Evolutionary conservation across 805 yeast species (phyloP).

Genomic region (Saccharomycopsis sp.): DNA sequence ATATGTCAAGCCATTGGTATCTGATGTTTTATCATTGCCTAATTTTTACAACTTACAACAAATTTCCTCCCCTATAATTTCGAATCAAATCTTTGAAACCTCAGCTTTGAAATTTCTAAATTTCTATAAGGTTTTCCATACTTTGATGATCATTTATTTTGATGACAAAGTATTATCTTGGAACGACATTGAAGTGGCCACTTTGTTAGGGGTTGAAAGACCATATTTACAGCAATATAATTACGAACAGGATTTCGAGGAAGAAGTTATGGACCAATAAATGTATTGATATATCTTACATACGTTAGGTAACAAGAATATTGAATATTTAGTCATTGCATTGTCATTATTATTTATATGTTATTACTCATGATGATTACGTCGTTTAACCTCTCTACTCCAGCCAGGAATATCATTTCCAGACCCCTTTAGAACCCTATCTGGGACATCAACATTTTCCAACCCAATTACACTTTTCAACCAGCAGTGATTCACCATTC

Average conservation of each 20-base stretch:
- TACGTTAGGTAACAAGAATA: too few relatives aligned
- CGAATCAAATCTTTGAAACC: constrained; percentile 44
- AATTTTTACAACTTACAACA: constrained; percentile 50
- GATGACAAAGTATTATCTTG: constrained; percentile 37
- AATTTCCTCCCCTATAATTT: constrained; percentile 56
- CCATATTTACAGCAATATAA: too few relatives aligned
- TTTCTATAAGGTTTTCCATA: constrained; percentile 33
- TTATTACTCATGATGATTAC: not conserved
- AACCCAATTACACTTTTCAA: constrained; percentile 64
- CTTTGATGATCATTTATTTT: constrained; percentile 29
- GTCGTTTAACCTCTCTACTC: constrained; percentile 53
- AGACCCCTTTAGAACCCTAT: constrained; percentile 67
- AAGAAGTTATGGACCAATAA: too few relatives aligned
- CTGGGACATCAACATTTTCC: constrained; percentile 55
- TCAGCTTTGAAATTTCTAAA: constrained; percentile 44
- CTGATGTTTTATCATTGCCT: constrained; percentile 33
- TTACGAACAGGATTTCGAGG: too few relatives aligned
- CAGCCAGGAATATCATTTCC: constrained; percentile 92
- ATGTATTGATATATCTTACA: too few relatives aligned
- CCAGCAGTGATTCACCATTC: constrained; percentile 87
- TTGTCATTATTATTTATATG: too few relatives aligned
- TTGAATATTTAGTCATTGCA: too few relatives aligned
- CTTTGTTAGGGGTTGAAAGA: constrained; percentile 61
- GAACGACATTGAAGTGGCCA: constrained; percentile 55
- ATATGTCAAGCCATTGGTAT: not conserved